Evolutionary conservation across 2,329 filamentous ascomycete species (phyloP), one percentile per base, ranked within the genome.

Genomic region (Aspergillus piperis): DNA sequence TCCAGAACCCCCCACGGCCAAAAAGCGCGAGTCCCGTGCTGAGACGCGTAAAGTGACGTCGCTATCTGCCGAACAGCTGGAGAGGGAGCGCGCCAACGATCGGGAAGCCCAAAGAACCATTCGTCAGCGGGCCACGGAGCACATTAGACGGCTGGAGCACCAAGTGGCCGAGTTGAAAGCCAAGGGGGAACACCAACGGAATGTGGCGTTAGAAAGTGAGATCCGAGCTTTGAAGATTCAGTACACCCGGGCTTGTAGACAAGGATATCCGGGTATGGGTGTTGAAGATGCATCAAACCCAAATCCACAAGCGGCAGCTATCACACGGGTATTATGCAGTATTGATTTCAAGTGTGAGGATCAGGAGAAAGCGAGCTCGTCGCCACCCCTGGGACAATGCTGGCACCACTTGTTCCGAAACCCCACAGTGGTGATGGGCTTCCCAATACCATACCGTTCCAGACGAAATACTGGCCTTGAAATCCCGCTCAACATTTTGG

Each of bases 61-160:
- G 8, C 75, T 86, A 57, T 84, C 83, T 15, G 79, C 82, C 30
- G 83, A 84, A 60, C 84, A 86, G 67, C 75, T 86, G 52, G 84
- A 86, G 66, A 77, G 84, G 54, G 86, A 86, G 71, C 78, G 84
- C 61, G 84, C 84, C 62, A 86, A 86, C 70, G 84, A 86, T 70
- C 79, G 84, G 62, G 84, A 86, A 71, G 84, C 84, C 57, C 84
- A 86, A 69, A 79, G 84, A 64, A 84, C 83, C 52, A 86, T 86
- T 64, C 81, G 84, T 30, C 82, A 85, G 68, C 75, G 84, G 62
- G 86, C 83, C 42, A 86, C 84, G 64, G 83, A 85, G 63, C 83
- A 85, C 69, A 86, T 86, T 62, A 83, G 86, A 63, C 76, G 75
- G 30, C 78, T 86, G n/a, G 83, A 86, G 66, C 75, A 78, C 52